Conservation (phyloP, 2,329 filamentous ascomycete species). For the Neobulgaria alba region DNA sequence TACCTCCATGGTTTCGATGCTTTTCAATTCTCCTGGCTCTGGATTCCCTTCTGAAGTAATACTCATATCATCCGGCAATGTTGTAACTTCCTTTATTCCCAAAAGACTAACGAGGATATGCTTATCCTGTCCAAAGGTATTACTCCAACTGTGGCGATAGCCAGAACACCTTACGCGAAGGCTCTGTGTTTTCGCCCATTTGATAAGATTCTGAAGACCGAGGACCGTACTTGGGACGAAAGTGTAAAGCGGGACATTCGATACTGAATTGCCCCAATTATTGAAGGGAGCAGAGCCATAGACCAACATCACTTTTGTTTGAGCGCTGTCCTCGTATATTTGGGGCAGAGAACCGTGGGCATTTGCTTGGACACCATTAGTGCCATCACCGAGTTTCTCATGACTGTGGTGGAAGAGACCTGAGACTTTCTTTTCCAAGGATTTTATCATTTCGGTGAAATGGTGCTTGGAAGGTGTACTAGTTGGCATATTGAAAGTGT, state of each 20-base stretch:
- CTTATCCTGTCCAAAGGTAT: slow-evolving; percentile 33
- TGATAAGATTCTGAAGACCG: slow-evolving; percentile 35
- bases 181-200: slow-evolving; percentile 29
- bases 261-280: slow-evolving; percentile 35
- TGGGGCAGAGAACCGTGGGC: slow-evolving; percentile 7
- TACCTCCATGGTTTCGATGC: slow-evolving; percentile 25
- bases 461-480: slow-evolving; percentile 29
- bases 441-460: slow-evolving; percentile 23
- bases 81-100: slow-evolving; percentile 31
- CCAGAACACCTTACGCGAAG: slow-evolving; percentile 35
- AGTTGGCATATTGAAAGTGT: slow-evolving; percentile 25
- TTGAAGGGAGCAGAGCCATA: slow-evolving; percentile 15
- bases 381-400: background rate
- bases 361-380: background rate
- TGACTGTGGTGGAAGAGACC: slow-evolving; percentile 6
- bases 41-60: slow-evolving; percentile 23
- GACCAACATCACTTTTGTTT: slow-evolving; percentile 30
- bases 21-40: slow-evolving; percentile 32
- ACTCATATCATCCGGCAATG: slow-evolving; percentile 31
- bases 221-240: slow-evolving; percentile 34
- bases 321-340: slow-evolving; percentile 28
- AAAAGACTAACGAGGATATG: slow-evolving; percentile 37
- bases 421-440: slow-evolving; percentile 7
- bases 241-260: slow-evolving; percentile 33
- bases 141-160: slow-evolving; percentile 37